Conservation (phyloP, 768 basidiomycete genomes). For the Rickenella mellea region DNA sequence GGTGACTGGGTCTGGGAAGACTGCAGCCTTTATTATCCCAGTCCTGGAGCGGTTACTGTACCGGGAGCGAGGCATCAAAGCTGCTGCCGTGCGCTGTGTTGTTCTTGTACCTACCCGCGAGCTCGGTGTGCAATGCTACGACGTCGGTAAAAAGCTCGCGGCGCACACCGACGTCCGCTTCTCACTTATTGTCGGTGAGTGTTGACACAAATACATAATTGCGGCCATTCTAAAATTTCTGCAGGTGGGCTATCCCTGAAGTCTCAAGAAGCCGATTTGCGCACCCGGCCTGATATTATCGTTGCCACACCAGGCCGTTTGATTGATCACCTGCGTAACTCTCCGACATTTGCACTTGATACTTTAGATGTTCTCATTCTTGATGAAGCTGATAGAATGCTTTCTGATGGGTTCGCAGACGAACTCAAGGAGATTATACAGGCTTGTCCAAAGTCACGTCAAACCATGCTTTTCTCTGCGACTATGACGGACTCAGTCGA, state of each 20-base stretch:
- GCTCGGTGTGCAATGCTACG: constrained; percentile 90
- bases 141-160: constrained; percentile 80
- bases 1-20: constrained; percentile 97
- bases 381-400: constrained; percentile 97
- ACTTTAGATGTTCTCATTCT: constrained; percentile 88
- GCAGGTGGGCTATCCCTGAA: constrained; percentile 89
- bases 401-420: constrained; percentile 90
- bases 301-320: constrained; percentile 97
- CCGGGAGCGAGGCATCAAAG: constrained; percentile 80
- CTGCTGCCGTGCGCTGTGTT: constrained; percentile 82
- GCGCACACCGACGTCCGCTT: constrained; percentile 84
- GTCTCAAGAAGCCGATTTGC: constrained; percentile 78
- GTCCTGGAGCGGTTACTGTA: constrained; percentile 89
- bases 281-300: constrained; percentile 84
- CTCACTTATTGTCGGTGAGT: constrained; percentile 81
- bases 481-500: constrained; percentile 98
- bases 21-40: constrained; percentile 93
- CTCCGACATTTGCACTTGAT: constrained; percentile 86
- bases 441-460: constrained; percentile 77
- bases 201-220: background rate
- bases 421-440: constrained; percentile 91
- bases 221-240: constrained; percentile 6
- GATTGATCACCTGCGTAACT: constrained; percentile 96
- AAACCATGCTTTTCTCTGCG: constrained; percentile 98
- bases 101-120: constrained; percentile 93